Evolutionary conservation across 306 rosid species (phyloP).

Genomic region (Acacia confusa): DNA sequence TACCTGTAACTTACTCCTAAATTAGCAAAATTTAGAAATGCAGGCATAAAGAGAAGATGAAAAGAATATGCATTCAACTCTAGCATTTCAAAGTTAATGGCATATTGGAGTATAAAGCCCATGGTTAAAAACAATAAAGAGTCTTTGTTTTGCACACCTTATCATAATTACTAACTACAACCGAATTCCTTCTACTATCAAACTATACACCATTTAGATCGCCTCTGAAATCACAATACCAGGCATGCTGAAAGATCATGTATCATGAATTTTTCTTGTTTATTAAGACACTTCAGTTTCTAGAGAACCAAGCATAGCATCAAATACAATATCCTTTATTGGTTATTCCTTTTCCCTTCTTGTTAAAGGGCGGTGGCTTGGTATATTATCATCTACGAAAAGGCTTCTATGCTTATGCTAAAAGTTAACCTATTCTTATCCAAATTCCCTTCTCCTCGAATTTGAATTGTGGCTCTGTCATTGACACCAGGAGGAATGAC

Average conservation of each 20-base stretch:
- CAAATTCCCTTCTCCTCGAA: conserved; percentile 75
- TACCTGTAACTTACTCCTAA: neutral
- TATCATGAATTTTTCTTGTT: neutral
- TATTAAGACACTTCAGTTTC: neutral
- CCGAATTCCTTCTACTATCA: neutral
- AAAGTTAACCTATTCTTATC: conserved; percentile 59
- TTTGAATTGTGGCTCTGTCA: conserved; percentile 80
- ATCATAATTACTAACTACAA: neutral
- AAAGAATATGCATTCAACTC: neutral
- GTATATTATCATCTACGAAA: neutral
- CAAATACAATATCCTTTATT: neutral
- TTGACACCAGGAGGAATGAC: conserved; percentile 78
- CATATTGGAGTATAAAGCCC: neutral
- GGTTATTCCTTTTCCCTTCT: neutral
- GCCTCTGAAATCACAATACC: neutral
- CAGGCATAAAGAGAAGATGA: neutral
- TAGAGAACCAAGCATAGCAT: neutral
- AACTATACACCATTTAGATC: neutral
- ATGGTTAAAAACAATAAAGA: neutral
- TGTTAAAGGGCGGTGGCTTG: neutral
- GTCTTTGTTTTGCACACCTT: conserved; percentile 9
- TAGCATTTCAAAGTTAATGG: neutral
- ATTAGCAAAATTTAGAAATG: neutral
- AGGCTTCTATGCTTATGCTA: conserved; percentile 1
- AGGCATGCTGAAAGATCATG: conserved; percentile 14